Evolutionary conservation across 176 grass and related monocot species (phyloP), one percentile per base, ranked within the genome.

Genomic region (Zoysia pacifica): DNA sequence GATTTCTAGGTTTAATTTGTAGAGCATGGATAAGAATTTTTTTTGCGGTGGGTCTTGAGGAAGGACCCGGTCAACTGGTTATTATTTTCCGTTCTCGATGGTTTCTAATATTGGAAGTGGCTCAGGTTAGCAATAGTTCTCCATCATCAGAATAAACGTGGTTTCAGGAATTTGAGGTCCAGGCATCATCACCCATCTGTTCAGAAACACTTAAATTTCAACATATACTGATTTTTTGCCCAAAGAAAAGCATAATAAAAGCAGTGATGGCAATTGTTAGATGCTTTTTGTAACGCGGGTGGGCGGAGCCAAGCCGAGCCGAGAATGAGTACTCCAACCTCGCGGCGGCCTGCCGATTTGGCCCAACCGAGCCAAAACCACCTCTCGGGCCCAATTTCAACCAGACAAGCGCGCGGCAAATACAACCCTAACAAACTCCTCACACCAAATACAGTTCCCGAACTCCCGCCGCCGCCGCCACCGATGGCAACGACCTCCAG

Each of bases 381-480:
- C 20, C 70, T 77, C 39, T 77, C 39, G 15, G 65, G 56, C 39
- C 56, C 69, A 69, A 62, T 67, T 43, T 1, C 9, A 79, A 83
- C 37, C 38, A 67, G 37, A 67, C 76, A 78, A 13, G 48, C 37
- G 28, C 37, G 35, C 62, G 67, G 35, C 55, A 16, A 18, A 48
- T 56, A 72, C 64, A 74, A 76, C 82, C 87, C 70, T 76, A 84
- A 28, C 4, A 43, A 11, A 13, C 19, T 2, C 16, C 0, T 7
- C 3, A 35, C 9, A 54, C 14, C 18, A 67, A 41, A 6, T 61
- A 6, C 51, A 18, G 50, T 11, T 72, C 65, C 62, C 65, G 51
- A 13, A 38, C 48, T 45, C 65, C 77, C 51, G 51, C 68, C 11
- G 58, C 50, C 56, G 83, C 86, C 73, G 74, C 49, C 79, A 68